Conservation (phyloP, 164 flowering plant genomes). For the Nymphaea thermarum region DNA sequence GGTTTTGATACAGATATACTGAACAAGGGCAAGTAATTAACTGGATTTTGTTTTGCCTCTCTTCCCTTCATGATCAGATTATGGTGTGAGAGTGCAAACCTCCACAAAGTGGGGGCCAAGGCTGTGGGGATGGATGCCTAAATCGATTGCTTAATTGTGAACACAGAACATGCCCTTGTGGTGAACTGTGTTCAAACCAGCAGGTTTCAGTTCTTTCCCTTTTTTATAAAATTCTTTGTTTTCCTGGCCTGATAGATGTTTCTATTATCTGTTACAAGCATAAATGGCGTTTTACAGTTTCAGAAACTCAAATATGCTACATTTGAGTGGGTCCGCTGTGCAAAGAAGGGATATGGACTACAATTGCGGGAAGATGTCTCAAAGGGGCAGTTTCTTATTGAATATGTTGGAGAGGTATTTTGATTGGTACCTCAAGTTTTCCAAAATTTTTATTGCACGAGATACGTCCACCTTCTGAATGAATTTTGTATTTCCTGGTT, state of each 20-base stretch:
- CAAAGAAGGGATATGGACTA: conserved; percentile 89
- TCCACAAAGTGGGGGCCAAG: conserved; percentile 47
- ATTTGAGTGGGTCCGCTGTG: conserved; percentile 48
- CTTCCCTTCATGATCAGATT: conserved; percentile 31
- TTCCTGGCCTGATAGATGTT: background rate
- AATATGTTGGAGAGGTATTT: conserved; percentile 95
- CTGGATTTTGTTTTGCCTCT: no score
- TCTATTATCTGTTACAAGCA: background rate
- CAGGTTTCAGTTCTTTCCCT: conserved; percentile 35
- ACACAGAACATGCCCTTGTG: conserved; percentile 90
- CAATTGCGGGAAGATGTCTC: conserved; percentile 52
- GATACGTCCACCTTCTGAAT: no score
- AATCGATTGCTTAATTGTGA: conserved; percentile 94
- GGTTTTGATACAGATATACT: no score
- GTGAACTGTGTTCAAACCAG: conserved; percentile 86
- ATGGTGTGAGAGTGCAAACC: conserved; percentile 95
- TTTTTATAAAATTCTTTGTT: background rate
- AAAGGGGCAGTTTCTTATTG: conserved; percentile 78
- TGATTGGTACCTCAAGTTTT: background rate
- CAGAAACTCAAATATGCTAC: conserved; percentile 75
- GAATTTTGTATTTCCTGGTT: no score
- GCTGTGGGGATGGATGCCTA: conserved; percentile 86
- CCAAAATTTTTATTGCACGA: background rate
- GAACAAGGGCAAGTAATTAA: no score
- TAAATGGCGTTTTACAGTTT: conserved; percentile 39